A percentile compares a stretch with the other conserved stretches of the same genome.
These are phyloP conservation scores for Aspergillus terreus DNA, from an alignment of 2,329 filamentous ascomycete species.

Conservation along the genomic window DNA sequence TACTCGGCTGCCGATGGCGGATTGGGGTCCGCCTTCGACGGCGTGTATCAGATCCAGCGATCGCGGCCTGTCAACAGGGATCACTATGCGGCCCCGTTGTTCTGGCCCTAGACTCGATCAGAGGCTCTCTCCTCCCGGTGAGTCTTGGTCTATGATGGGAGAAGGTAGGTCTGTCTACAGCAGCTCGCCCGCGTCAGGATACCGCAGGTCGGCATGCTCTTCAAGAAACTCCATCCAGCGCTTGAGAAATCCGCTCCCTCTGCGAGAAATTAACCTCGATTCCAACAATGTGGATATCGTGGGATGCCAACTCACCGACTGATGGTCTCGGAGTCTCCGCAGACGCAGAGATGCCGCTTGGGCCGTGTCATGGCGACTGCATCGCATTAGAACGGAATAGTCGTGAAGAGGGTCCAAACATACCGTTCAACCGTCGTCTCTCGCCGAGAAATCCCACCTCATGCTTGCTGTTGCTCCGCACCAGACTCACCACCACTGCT, in stretches of 20 bases:
- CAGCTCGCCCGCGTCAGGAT: constrained; percentile 61
- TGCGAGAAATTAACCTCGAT: constrained; percentile 36
- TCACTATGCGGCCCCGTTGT: too few relatives aligned
- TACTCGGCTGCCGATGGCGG: too few relatives aligned
- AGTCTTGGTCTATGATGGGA: not conserved
- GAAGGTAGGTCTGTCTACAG: constrained; percentile 12
- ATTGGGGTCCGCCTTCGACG: too few relatives aligned
- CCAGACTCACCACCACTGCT: constrained; percentile 87
- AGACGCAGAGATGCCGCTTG: constrained; percentile 81
- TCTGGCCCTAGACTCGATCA: too few relatives aligned
- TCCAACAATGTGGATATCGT: not conserved
- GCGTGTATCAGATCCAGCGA: too few relatives aligned
- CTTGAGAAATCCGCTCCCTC: constrained; percentile 80
- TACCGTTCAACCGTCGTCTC: constrained; percentile 88
- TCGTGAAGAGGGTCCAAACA: constrained; percentile 28
- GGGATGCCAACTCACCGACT: constrained; percentile 64
- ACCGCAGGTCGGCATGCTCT: constrained; percentile 83
- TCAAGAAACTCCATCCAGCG: constrained; percentile 90
- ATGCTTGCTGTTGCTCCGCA: constrained; percentile 79
- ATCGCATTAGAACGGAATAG: constrained; percentile 9
- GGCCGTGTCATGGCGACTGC: constrained; percentile 95
- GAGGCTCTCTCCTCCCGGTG: too few relatives aligned
- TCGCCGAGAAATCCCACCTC: constrained; percentile 94
- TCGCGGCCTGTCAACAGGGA: too few relatives aligned
- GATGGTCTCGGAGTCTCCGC: constrained; percentile 93